These are phyloP conservation scores for Athelia psychrophila DNA, from an alignment of 1,284 basidiomycete species.

Conservation along the genomic window DNA sequence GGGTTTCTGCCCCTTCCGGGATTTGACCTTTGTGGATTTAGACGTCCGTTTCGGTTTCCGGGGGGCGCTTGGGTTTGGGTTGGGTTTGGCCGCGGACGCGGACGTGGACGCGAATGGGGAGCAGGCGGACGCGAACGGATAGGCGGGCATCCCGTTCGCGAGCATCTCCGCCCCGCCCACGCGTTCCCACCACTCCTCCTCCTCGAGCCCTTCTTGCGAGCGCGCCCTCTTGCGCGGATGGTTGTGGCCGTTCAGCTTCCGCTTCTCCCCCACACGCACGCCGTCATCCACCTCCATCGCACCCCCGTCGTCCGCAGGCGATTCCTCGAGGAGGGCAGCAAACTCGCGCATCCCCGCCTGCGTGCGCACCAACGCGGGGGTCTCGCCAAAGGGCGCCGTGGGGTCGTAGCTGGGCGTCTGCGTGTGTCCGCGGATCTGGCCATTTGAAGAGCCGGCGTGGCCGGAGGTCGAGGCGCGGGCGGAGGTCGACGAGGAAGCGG, in stretches of 20 bases:
- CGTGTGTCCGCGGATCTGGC: conserved; percentile 12
- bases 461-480: conserved; percentile 11
- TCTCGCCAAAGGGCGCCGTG: conserved; percentile 56
- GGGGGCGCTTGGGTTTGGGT: too few relatives aligned
- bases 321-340: conserved; percentile 52
- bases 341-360: conserved; percentile 72
- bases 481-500: conserved; percentile 16
- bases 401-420: conserved; percentile 17
- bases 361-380: conserved; percentile 76
- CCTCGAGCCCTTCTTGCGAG: conserved; percentile 24
- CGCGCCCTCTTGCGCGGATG: conserved; percentile 46
- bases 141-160: conserved; percentile 60
- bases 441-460: conserved; percentile 9
- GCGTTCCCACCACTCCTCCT: conserved; percentile 73
- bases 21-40: conserved; percentile 23
- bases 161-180: conserved; percentile 59
- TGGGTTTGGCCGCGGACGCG: conserved; percentile 8
- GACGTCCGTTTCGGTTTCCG: conserved; percentile 23
- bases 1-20: conserved; percentile 30
- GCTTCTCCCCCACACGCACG: conserved; percentile 49
- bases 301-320: conserved; percentile 31
- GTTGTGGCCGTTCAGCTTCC: conserved; percentile 49
- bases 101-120: conserved; percentile 17
- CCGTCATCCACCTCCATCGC: conserved; percentile 32
- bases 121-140: conserved; percentile 43